Percentiles rank a stretch among this genome's conserved stretches.
Conservation (phyloP, 345 rosid genomes). For the Corchorus olitorius region DNA sequence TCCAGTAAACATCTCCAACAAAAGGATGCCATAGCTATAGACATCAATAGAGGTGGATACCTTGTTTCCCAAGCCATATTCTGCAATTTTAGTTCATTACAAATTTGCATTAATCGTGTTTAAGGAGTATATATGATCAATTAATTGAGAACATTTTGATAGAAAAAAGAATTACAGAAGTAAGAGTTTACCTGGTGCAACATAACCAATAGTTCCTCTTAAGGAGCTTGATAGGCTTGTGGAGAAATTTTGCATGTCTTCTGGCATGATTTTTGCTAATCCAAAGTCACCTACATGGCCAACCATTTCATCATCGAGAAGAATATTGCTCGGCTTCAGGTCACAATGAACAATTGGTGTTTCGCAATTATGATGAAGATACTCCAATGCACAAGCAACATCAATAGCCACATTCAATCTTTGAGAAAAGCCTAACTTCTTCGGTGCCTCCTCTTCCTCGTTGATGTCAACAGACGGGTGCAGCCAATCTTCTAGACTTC, state of each 20-base stretch:
- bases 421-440: neutral
- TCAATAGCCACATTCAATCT: constrained; percentile 16
- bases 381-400: constrained; percentile 16
- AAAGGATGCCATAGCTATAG: constrained; percentile 34
- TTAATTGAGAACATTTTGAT: no score
- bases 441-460: neutral
- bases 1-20: constrained; percentile 37
- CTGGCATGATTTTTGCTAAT: neutral
- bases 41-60: constrained; percentile 28
- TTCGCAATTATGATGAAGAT: constrained; percentile 21
- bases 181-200: constrained; percentile 12
- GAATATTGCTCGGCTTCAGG: constrained; percentile 18
- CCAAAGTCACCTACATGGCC: constrained; percentile 13
- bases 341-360: constrained; percentile 27
- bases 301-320: constrained; percentile 11
- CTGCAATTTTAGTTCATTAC: constrained; percentile 9
- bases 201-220: constrained; percentile 15
- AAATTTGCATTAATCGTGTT: neutral
- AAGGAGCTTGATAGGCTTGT: neutral
- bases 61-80: constrained; percentile 34
- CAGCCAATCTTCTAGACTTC: neutral
- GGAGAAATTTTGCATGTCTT: neutral
- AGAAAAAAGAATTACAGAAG: neutral
- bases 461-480: neutral
- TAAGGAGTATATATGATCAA: no score